Conservation (phyloP, 129 eudicot species). For the Lactuca saligna region DNA sequence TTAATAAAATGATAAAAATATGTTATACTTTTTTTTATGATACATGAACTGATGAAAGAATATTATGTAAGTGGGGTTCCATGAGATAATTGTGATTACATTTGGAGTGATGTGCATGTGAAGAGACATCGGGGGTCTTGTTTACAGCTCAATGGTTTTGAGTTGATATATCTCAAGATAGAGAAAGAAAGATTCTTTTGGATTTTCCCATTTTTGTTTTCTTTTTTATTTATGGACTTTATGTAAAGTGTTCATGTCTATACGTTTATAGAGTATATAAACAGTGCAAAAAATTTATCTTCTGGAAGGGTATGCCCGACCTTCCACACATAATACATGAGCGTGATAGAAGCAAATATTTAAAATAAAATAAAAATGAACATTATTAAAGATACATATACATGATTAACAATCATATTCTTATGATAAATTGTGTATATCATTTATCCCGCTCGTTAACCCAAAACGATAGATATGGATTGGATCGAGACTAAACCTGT, state of each 20-base stretch:
- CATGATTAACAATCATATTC: too few species aligned
- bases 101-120: conserved; percentile 49
- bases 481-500: too few species aligned
- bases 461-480: too few species aligned
- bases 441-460: too few species aligned
- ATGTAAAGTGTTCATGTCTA: background rate
- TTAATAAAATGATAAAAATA: background rate
- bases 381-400: too few species aligned
- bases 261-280: background rate
- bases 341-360: background rate
- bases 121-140: conserved; percentile 48
- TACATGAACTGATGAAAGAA: conserved; percentile 19
- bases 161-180: conserved; percentile 42
- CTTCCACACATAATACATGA: background rate
- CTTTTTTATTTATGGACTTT: background rate
- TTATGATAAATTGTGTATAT: too few species aligned
- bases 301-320: background rate
- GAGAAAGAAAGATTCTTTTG: conserved; percentile 65
- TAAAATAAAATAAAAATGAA: too few species aligned
- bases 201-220: conserved; percentile 34
- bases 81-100: conserved; percentile 12
- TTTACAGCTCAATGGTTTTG: conserved; percentile 43
- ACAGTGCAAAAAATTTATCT: background rate
- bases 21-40: background rate
- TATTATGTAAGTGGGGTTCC: conserved; percentile 19